Conservation (phyloP, 257 asterid genomes). For the Solanum stenotomum region DNA sequence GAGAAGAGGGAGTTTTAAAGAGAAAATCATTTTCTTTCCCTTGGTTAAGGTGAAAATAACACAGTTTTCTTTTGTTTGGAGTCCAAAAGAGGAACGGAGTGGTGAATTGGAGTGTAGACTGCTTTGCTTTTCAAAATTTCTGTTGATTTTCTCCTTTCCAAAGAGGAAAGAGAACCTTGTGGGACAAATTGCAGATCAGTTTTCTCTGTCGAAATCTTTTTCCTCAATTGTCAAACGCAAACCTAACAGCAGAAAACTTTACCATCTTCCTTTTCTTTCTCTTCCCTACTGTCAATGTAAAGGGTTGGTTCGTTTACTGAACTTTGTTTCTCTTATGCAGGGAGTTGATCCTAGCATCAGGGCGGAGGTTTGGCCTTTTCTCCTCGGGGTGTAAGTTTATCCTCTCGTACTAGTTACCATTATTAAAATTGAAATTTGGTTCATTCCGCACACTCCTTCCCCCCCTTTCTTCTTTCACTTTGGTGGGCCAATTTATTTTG, state of each 20-base stretch:
- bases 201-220: not conserved
- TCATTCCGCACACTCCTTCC: not conserved
- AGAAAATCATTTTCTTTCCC: not conserved
- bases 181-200: not conserved
- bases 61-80: not conserved
- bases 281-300: not conserved
- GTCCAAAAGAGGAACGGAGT: not conserved
- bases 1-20: not conserved
- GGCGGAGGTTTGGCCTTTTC: slow-evolving; percentile 93
- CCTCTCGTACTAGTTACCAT: not conserved
- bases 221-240: not conserved
- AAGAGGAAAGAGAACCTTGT: not conserved
- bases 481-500: not conserved
- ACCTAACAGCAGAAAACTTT: not conserved
- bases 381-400: slow-evolving; percentile 68
- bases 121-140: not conserved
- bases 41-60: not conserved
- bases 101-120: not conserved
- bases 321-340: slow-evolving; percentile 24
- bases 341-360: slow-evolving; percentile 91
- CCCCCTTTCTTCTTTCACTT: not conserved
- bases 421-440: not conserved
- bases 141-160: not conserved
- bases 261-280: not conserved
- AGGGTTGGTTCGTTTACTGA: not conserved